phyloP scores from a whole-genome alignment of 805 yeast genomes.

The Zygotorulaspora sp. region DNA sequence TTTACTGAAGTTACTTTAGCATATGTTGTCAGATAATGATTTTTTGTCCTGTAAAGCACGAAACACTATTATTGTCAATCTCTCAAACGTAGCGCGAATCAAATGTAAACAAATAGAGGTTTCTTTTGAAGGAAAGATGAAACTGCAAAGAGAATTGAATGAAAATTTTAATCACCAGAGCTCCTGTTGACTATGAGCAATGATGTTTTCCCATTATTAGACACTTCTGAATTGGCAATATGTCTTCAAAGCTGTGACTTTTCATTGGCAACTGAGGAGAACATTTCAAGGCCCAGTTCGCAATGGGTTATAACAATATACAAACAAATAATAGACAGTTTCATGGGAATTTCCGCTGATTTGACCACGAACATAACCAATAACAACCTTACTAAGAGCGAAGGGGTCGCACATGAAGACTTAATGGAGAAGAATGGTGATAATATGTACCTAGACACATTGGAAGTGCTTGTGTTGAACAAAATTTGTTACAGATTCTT shows the following conservation, averaged over 20 bases:
- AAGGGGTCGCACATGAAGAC: constrained; percentile 17
- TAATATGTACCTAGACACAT: constrained; percentile 34
- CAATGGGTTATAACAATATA: constrained; percentile 51
- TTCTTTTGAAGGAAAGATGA: too few relatives aligned
- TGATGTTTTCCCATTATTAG: constrained; percentile 61
- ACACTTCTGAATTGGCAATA: constrained; percentile 50
- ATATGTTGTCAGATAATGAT: too few relatives aligned
- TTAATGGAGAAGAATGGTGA: constrained; percentile 30
- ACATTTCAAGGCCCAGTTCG: constrained; percentile 52
- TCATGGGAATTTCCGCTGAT: constrained; percentile 48
- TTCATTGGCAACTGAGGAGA: constrained; percentile 52
- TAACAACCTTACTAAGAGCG: constrained; percentile 12
- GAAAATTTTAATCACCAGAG: not conserved
- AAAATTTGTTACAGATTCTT: constrained; percentile 58
- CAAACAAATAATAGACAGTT: constrained; percentile 57
- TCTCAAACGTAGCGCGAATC: not conserved
- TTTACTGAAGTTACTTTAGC: too few relatives aligned
- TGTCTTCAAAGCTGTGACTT: constrained; percentile 62
- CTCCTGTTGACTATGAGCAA: constrained; percentile 30
- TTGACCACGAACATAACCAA: constrained; percentile 17
- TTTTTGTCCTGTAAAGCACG: too few relatives aligned
- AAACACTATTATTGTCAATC: not conserved
- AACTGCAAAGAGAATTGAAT: not conserved
- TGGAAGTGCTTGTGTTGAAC: constrained; percentile 53
- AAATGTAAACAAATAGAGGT: constrained; percentile 1